Evolutionary conservation across 768 basidiomycete species (phyloP), one percentile per base, ranked within the genome.

Genomic region (Pseudohyphozyma bogoriensis): DNA sequence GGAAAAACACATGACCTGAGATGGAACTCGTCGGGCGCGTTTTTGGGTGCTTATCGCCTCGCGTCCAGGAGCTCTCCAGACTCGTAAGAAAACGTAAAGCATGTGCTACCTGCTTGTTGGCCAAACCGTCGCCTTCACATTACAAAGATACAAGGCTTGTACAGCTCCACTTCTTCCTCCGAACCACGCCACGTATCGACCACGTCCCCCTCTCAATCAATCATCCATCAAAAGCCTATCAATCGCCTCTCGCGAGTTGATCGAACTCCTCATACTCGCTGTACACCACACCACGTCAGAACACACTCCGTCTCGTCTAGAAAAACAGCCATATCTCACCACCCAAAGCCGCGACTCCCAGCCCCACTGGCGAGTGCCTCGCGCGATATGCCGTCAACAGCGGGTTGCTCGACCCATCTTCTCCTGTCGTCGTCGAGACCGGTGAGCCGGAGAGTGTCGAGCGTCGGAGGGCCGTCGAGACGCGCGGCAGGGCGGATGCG

Each of bases 201-300:
- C 40, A 6, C 15, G 16, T n/a, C 5, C 5, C 40, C 40, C 15
- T 42, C 15, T 16, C 28, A 50, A 1, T 18, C 29, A 20, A 22
- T 28, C 24, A 52, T n/a, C 33, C 33, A 22, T 59, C 58, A 45
- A 63, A 52, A 63, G 51, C n/a, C 62, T 46, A 29, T 63, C 58
- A 16, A 63, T 63, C 35, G 36, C 57, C 42, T 63, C 62, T 50
- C 42, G 44, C 13, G 57, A 58, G 28, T 66, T 58, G 29, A 66
- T 26, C 39, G 40, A 52, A 5, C 57, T 36, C 20, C 44, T 15
- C 44, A 59, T 29, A 12, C 29, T 37, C n/a, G 35, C 37, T 40
- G 16, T 6, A 10, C 40, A 24, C 24, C 22, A 28, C 24, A 8
- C 2, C 37, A 29, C 4, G 18, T 9, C 47, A 29, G 47, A 28